Percentiles rank a stretch among this genome's conserved stretches.
phyloP scores from a whole-genome alignment of 495 filamentous ascomycete genomes.

The Trichoderma parareesei region DNA sequence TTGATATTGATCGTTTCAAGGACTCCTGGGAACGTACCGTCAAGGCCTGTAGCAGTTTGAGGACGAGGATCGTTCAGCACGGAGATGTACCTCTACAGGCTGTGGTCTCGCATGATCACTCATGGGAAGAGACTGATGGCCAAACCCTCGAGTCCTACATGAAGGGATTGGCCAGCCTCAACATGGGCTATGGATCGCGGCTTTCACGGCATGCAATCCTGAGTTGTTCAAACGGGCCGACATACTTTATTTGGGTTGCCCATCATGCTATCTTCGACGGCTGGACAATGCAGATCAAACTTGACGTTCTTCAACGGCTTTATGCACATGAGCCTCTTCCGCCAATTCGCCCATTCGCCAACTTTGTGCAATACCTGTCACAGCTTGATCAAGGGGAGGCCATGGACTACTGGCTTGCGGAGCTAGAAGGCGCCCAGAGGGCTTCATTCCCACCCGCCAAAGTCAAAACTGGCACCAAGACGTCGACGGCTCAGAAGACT shows the following conservation, averaged over 20 bases:
- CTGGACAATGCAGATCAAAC: slow-evolving; percentile 1
- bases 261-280: slow-evolving; percentile 9
- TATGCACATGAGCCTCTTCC: slow-evolving; percentile 14
- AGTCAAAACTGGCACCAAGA: no score
- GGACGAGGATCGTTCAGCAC: neutral
- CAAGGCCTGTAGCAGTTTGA: neutral
- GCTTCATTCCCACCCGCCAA: neutral
- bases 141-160: neutral
- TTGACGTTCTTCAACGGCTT: neutral
- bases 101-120: neutral
- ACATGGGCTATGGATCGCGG: slow-evolving; percentile 1
- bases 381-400: neutral
- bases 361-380: neutral
- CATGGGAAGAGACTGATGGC: neutral
- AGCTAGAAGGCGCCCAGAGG: neutral
- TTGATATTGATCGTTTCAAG: slow-evolving; percentile 1
- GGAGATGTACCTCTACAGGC: neutral
- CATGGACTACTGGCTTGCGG: neutral
- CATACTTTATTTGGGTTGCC: neutral
- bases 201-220: neutral
- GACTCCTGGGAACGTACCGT: neutral
- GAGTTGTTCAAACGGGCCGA: neutral
- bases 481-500: neutral
- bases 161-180: neutral
- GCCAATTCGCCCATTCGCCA: slow-evolving; percentile 21